Conservation (phyloP, 2,329 filamentous ascomycete species). For the Aspergillus sp. region DNA sequence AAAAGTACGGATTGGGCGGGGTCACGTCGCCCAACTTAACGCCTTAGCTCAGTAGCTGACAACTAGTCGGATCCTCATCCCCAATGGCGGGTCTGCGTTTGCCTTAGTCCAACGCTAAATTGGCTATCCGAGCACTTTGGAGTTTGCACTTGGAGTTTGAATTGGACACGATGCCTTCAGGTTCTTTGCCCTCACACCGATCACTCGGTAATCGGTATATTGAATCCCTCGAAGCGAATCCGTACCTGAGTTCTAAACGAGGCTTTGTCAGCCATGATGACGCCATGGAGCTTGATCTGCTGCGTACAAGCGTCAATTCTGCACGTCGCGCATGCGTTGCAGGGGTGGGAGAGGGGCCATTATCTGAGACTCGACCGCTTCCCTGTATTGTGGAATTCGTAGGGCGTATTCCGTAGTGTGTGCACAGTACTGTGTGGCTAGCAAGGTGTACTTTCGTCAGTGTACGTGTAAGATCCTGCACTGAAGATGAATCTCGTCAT, state of each 20-base stretch:
- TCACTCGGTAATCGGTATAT: background rate
- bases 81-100: too few relatives aligned
- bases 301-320: background rate
- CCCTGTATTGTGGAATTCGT: too few relatives aligned
- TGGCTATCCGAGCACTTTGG: too few relatives aligned
- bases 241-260: conserved; percentile 1
- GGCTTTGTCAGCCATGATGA: conserved; percentile 1
- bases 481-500: background rate
- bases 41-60: too few relatives aligned
- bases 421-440: too few relatives aligned
- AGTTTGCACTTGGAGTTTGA: too few relatives aligned
- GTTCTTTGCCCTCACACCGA: background rate
- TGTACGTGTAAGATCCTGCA: background rate
- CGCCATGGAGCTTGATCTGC: background rate
- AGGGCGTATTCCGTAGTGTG: too few relatives aligned
- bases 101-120: too few relatives aligned
- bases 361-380: too few relatives aligned
- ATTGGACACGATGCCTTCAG: too few relatives aligned
- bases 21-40: too few relatives aligned
- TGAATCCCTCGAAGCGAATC: background rate
- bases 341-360: background rate
- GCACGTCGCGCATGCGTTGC: conserved; percentile 3
- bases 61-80: too few relatives aligned
- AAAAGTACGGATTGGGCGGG: background rate
- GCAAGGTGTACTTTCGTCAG: background rate